Evolutionary conservation across 2,329 filamentous ascomycete genomes (phyloP), one percentile per base, ranked within the genome.

Genomic region (Metarhizium brunneum): DNA sequence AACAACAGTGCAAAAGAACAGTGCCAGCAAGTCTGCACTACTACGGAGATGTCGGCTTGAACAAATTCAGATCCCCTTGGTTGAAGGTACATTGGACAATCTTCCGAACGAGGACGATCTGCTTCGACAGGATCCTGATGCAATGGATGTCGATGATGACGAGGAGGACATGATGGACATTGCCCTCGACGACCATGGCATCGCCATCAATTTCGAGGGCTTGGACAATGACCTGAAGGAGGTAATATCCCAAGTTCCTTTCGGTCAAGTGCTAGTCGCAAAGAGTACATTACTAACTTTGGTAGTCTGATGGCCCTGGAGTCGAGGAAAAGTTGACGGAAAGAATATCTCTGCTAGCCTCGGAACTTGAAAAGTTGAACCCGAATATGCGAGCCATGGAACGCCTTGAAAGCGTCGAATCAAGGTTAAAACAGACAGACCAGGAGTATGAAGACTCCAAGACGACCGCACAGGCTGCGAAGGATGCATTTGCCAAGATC

Each of bases 301-400:
- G 90, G 82, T 59, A 92, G 84, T 82, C 85, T 58, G 79, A 85
- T 53, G 85, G 88, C 55, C 78, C 85, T 18, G 83, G 84, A 58
- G 74, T 87, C 29, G 92, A 96, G 65, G 83, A 88, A 49, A 79
- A 81, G 56, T 78, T 99, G 2, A 82, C 87, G 54, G 89, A 95
- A 54, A 86, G 85, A 64, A 90, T 99, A 60, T 77, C 81, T 20
- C 79, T 80, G 32, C 79, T 99, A 10, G 85, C 85, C 48, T 76
- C 80, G 36, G 89, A 96, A 63, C 82, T 99, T 20, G 91, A 96
- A 67, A 96, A 96, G 72, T 86, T 97, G 71, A 92, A 94, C 59
- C 94, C 94, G 30, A 97, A 99, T 70, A 95, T 96, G 84, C 90
- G 92, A 64, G 94, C 92, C 8, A 90, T 92, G 71, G 91, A 97